phyloP scores from a whole-genome alignment of 495 filamentous ascomycete genomes.

The Tuber melanosporum region DNA sequence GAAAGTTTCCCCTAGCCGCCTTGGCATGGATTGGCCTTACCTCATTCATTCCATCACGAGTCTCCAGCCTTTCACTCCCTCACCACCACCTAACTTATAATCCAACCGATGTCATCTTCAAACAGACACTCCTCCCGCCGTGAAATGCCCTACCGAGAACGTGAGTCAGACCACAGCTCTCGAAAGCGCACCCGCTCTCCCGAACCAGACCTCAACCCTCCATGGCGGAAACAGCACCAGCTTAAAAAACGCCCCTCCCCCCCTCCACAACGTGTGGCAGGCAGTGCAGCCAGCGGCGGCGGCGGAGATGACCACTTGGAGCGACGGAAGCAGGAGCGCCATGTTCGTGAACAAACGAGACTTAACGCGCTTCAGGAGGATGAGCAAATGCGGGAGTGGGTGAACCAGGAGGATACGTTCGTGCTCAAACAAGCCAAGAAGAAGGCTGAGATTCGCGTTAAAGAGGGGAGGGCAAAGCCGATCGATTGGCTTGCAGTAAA shows the following conservation, averaged over 20 bases:
- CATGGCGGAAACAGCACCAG: constrained; percentile 23
- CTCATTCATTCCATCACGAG: background rate
- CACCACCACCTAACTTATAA: background rate
- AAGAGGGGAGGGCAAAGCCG: constrained; percentile 81
- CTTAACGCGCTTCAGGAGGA: constrained; percentile 62
- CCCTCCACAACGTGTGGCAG: constrained; percentile 16
- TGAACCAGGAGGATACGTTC: constrained; percentile 91
- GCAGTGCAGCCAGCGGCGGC: background rate
- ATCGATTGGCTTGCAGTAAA: constrained; percentile 95
- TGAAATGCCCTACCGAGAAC: constrained; percentile 31
- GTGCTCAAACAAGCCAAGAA: constrained; percentile 96
- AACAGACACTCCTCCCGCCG: constrained; percentile 11
- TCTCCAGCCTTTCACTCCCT: background rate
- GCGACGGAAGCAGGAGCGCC: constrained; percentile 35
- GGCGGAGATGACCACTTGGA: constrained; percentile 30
- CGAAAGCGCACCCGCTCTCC: constrained; percentile 24
- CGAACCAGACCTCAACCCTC: constrained; percentile 11
- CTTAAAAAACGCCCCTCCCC: constrained; percentile 10
- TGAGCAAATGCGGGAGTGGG: constrained; percentile 73
- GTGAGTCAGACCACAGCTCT: background rate
- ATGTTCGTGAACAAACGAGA: constrained; percentile 44
- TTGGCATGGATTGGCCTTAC: background rate
- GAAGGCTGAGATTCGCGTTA: constrained; percentile 94
- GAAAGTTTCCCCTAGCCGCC: background rate
- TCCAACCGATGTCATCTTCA: background rate